Evolutionary conservation across 148 eudicot genomes (phyloP).

Genomic region (Fagopyrum homotropicum): DNA sequence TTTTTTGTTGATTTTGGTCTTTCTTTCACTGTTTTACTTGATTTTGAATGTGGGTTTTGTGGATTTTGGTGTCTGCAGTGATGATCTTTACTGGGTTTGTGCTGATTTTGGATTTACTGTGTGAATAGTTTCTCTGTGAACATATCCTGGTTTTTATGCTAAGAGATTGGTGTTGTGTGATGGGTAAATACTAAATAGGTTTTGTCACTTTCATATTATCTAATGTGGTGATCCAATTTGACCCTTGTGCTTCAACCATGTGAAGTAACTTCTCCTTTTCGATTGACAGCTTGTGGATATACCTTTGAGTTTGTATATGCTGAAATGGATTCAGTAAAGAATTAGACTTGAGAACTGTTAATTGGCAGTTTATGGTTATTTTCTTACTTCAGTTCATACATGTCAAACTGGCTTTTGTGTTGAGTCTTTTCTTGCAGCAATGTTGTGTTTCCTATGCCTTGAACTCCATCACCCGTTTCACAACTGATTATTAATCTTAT

Average conservation of each 20-base stretch:
- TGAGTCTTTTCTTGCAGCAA: not conserved
- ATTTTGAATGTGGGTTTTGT: not conserved
- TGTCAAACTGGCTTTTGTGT: not conserved
- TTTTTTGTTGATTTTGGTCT: conserved; percentile 1
- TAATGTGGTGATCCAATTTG: conserved; percentile 8
- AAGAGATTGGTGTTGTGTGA: not conserved
- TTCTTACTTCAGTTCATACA: not conserved
- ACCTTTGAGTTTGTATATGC: not conserved
- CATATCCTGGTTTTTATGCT: not conserved
- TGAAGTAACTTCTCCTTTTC: not conserved
- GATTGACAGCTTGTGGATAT: not conserved
- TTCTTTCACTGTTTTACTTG: not conserved
- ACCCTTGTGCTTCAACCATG: not conserved
- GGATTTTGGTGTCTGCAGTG: not conserved
- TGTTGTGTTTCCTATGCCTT: not conserved
- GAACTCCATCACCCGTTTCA: not conserved
- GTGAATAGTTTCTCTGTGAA: conserved; percentile 1
- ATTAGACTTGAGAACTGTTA: not conserved
- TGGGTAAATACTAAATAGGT: not conserved
- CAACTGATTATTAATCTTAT: too few species aligned
- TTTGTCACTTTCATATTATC: not conserved
- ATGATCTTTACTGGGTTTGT: conserved; percentile 7
- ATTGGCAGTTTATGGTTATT: not conserved
- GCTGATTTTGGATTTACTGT: conserved; percentile 9
- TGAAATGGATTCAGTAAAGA: not conserved